A percentile compares a stretch with the other conserved stretches of the same genome.
Evolutionary conservation across 352 stramenopile species (phyloP).

Genomic region (Blastocystis sp.): DNA sequence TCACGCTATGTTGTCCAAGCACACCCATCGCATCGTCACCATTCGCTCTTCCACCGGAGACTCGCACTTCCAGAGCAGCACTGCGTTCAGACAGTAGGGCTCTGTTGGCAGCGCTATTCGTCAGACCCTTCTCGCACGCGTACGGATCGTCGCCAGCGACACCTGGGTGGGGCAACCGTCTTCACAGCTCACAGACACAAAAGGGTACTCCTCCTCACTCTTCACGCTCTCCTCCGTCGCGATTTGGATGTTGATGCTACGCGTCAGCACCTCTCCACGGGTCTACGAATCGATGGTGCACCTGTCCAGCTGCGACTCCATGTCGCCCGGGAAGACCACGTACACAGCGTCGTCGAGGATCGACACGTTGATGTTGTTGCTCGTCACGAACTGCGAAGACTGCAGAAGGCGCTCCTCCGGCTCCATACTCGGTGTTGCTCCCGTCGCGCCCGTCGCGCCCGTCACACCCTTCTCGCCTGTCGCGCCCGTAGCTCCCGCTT

Average conservation of each 20-base stretch:
- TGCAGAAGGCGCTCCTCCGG: conserved; percentile 34
- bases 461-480: conserved; percentile 15
- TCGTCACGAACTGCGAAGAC: conserved; percentile 36
- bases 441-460: conserved; percentile 41
- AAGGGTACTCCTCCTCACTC: neutral
- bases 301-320: conserved; percentile 18
- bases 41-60: neutral
- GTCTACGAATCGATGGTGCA: conserved; percentile 7
- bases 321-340: conserved; percentile 1
- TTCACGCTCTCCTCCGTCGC: neutral
- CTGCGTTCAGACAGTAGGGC: conserved; percentile 40
- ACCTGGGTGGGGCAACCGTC: neutral
- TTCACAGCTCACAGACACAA: conserved; percentile 5
- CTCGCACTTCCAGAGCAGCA: conserved; percentile 37
- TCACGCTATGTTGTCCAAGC: conserved; percentile 24
- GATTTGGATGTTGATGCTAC: conserved; percentile 34
- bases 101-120: conserved; percentile 26
- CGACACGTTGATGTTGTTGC: conserved; percentile 39
- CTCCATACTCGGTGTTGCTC: conserved; percentile 4
- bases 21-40: conserved; percentile 67
- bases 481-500: conserved; percentile 4
- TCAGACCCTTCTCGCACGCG: neutral
- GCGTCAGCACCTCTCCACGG: neutral
- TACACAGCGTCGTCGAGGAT: neutral
- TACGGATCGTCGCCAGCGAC: conserved; percentile 25